phyloP scores from a whole-genome alignment of 805 yeast species.

The Clavispora fructus region DNA sequence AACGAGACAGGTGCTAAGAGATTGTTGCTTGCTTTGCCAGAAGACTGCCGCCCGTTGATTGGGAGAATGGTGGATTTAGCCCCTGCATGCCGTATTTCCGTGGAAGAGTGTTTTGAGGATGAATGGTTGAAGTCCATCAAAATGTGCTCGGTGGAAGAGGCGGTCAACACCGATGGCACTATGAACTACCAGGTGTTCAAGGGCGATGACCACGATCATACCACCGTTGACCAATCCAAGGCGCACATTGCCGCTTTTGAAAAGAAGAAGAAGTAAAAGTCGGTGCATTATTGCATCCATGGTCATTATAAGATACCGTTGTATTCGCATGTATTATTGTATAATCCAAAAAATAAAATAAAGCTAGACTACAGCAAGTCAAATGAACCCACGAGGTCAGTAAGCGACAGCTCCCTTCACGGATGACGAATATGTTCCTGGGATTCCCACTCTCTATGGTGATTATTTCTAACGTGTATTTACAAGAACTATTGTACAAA shows the following conservation, averaged over 20 bases:
- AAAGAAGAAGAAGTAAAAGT: slow-evolving; percentile 54
- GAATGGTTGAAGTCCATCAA: slow-evolving; percentile 59
- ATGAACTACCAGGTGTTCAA: slow-evolving; percentile 32
- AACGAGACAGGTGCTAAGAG: slow-evolving; percentile 68
- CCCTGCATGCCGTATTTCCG: slow-evolving; percentile 78
- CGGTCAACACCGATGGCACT: slow-evolving; percentile 32
- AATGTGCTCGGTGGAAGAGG: slow-evolving; percentile 62
- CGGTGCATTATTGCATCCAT: not conserved
- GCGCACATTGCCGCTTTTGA: slow-evolving; percentile 95
- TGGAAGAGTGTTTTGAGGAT: slow-evolving; percentile 73
- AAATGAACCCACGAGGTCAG: too few species aligned
- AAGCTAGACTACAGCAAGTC: not conserved
- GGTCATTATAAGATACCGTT: not conserved
- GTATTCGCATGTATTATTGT: not conserved
- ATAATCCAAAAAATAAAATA: not conserved
- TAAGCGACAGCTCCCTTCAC: not conserved
- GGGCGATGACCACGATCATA: slow-evolving; percentile 69
- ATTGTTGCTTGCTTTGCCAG: slow-evolving; percentile 64
- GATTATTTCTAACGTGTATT: slow-evolving; percentile 3
- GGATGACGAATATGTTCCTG: not conserved
- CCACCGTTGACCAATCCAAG: slow-evolving; percentile 85
- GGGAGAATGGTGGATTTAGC: slow-evolving; percentile 78
- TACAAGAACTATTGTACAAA: slow-evolving; percentile 7
- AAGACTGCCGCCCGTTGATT: slow-evolving; percentile 60
- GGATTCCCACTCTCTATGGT: not conserved